Conservation (phyloP, 2,329 filamentous ascomycete genomes). For the Ceratocystis colombiana region DNA sequence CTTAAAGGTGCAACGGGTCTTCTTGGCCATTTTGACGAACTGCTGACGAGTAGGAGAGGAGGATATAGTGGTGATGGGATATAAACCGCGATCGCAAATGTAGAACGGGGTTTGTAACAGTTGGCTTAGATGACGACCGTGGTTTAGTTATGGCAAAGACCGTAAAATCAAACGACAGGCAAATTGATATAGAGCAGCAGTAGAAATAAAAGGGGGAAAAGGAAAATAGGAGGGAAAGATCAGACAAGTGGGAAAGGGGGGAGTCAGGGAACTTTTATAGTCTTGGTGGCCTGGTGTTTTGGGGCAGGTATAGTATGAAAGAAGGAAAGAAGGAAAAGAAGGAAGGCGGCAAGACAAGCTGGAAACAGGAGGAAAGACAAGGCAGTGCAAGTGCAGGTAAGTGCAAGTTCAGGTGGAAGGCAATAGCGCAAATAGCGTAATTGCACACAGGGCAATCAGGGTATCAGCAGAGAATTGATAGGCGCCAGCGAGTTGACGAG, state of each 20-base stretch:
- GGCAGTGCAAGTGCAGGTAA: not conserved
- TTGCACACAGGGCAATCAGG: not conserved
- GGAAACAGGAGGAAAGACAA: slow-evolving; percentile 8
- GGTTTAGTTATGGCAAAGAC: no score
- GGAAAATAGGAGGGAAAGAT: slow-evolving; percentile 12
- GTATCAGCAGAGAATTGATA: not conserved
- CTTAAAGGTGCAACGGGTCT: slow-evolving; percentile 78
- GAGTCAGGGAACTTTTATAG: not conserved
- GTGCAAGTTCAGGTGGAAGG: not conserved
- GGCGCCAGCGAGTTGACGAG: slow-evolving; percentile 9
- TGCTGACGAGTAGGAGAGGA: not conserved
- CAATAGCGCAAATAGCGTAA: slow-evolving; percentile 9
- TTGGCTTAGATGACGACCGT: no score
- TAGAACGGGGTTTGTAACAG: not conserved
- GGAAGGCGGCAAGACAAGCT: slow-evolving; percentile 1
- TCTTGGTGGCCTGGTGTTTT: no score
- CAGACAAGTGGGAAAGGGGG: not conserved
- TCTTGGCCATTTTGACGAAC: slow-evolving; percentile 51
- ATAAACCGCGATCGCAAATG: not conserved
- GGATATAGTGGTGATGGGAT: not conserved
- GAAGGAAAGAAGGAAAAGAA: slow-evolving; percentile 15
- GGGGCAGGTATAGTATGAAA: not conserved
- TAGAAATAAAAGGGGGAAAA: not conserved
- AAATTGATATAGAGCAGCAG: not conserved
- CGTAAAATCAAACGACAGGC: not conserved